Percentiles rank a stretch among this genome's conserved stretches.
phyloP scores from a whole-genome alignment of 2,329 filamentous ascomycete genomes.

The Ceratocystis harringtonii region DNA sequence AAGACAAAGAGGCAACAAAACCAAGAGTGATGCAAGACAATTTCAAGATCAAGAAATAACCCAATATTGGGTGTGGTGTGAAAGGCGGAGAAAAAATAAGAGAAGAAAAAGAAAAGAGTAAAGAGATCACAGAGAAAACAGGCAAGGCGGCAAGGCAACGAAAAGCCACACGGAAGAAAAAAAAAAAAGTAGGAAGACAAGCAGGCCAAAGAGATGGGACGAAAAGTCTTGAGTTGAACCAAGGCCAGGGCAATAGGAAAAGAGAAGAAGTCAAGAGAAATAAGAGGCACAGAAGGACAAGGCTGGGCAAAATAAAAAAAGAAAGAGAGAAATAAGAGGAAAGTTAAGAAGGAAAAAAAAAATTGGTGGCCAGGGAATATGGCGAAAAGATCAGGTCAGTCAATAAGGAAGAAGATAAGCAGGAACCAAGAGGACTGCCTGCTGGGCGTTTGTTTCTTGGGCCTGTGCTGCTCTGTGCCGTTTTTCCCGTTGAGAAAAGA shows the following conservation, averaged over 20 bases:
- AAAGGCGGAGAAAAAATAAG: not conserved
- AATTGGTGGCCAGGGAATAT: not conserved
- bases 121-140: slow-evolving; percentile 3
- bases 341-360: not conserved
- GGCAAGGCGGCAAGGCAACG: slow-evolving; percentile 4
- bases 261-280: not conserved
- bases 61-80: not conserved
- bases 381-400: slow-evolving; percentile 1
- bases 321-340: not conserved
- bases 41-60: not conserved
- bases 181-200: not conserved
- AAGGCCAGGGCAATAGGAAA: not conserved
- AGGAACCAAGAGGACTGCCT: not conserved
- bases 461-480: not conserved
- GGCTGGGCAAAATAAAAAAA: not conserved
- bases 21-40: not conserved
- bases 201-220: not conserved
- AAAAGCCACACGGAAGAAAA: not conserved
- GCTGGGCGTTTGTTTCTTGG: not conserved
- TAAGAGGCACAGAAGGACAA: not conserved
- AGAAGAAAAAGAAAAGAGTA: not conserved
- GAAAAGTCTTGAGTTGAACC: not conserved
- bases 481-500: not conserved
- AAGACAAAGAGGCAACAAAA: not conserved
- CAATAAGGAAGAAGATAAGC: not conserved